phyloP scores from a whole-genome alignment of 768 basidiomycete species.

The Russula virescens region DNA sequence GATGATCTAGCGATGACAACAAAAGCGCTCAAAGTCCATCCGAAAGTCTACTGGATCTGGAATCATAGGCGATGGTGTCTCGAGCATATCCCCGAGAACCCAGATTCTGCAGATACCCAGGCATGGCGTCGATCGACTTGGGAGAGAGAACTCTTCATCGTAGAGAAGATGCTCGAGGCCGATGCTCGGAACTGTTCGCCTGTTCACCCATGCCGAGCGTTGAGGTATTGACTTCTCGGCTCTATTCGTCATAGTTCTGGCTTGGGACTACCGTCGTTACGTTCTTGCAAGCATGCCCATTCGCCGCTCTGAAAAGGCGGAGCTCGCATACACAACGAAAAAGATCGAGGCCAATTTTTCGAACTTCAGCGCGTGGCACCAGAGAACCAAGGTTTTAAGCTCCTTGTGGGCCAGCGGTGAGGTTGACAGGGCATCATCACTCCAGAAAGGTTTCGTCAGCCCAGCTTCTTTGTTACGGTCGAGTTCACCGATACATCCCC shows the following conservation, averaged over 20 bases:
- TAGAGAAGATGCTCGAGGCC: conserved; percentile 87
- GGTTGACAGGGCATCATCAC: conserved; percentile 47
- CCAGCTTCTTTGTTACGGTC: not conserved
- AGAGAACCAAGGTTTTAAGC: conserved; percentile 75
- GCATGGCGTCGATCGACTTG: conserved; percentile 80
- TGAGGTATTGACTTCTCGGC: not conserved
- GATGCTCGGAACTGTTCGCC: conserved; percentile 89
- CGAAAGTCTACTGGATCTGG: conserved; percentile 99
- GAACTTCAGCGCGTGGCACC: conserved; percentile 99
- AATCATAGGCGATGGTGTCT: conserved; percentile 96
- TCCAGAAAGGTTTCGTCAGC: conserved; percentile 56
- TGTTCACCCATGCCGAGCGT: not conserved
- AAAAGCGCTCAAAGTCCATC: conserved; percentile 71
- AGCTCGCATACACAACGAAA: conserved; percentile 77
- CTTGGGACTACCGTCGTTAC: conserved; percentile 92
- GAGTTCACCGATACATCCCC: not conserved
- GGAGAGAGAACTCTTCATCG: conserved; percentile 79
- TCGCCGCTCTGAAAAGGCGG: conserved; percentile 50
- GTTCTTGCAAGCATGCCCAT: conserved; percentile 66
- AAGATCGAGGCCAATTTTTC: conserved; percentile 95
- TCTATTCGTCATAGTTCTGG: conserved; percentile 57
- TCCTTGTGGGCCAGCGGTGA: conserved; percentile 58
- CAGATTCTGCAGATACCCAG: conserved; percentile 42
- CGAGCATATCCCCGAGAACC: conserved; percentile 74
- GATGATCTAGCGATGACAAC: conserved; percentile 80